These are phyloP conservation scores for Hyphopichia khmerensis DNA, from an alignment of 1,139 yeast species.

Conservation along the genomic window DNA sequence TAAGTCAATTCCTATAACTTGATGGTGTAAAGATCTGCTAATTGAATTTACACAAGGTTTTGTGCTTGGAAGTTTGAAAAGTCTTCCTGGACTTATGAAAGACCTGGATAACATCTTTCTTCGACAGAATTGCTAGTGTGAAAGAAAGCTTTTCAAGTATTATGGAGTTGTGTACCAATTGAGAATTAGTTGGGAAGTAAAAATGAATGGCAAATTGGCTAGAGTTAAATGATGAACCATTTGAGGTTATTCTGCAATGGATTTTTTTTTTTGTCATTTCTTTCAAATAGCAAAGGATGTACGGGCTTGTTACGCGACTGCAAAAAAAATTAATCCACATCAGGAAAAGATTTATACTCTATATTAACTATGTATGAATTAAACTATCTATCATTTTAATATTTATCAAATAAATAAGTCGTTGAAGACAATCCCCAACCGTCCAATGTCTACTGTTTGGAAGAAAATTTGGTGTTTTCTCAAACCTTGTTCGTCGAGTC, in stretches of 20 bases:
- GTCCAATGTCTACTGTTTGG: background rate
- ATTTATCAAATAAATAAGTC: background rate
- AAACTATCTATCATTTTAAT: no score
- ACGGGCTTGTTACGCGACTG: background rate
- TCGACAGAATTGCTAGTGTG: background rate
- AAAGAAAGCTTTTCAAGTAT: no score
- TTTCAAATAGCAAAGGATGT: background rate
- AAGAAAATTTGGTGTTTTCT: background rate
- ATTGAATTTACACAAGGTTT: background rate
- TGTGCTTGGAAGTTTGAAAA: background rate
- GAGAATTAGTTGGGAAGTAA: no score
- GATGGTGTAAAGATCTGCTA: slow-evolving; percentile 13
- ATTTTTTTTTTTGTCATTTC: background rate
- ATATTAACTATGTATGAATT: no score
- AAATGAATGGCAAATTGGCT: background rate
- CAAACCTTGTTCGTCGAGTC: background rate
- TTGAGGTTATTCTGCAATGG: no score
- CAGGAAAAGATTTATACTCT: no score
- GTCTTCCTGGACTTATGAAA: background rate
- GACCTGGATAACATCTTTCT: background rate
- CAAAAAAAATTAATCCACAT: background rate
- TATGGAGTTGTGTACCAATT: no score
- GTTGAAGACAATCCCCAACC: background rate
- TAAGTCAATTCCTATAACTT: slow-evolving; percentile 71
- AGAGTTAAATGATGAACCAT: background rate